Base-by-base conservation (phyloP, 768 basidiomycete species). In the Pleurotus pulmonarius region DNA sequence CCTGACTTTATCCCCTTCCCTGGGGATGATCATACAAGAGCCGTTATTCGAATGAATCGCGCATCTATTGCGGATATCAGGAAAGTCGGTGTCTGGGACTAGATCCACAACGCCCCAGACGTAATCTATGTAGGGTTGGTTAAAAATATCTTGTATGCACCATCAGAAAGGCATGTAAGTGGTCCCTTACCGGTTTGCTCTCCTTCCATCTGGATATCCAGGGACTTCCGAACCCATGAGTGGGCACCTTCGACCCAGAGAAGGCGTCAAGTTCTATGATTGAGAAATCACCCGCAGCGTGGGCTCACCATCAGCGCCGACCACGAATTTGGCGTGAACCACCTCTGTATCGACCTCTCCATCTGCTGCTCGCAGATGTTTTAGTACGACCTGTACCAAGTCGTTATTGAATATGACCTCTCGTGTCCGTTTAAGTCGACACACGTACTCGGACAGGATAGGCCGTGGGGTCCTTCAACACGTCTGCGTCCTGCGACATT, bases 51-150 rank as follows among this genome's bases (percentile, higher is more conserved):
- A 90, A 66, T 91, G 88, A n/a, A 91, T 80, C 0, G 73, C 83
- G 48, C 74, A 73, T 60, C 74, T 77, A 56, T 83, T 84, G 15
- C 89, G 83, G 58, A 88, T 85, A 65, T 92, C 88, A 0, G 90
- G 90, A 58, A 91, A 89, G 64, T 90, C 74, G 1, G 88, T 90
- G n/a, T 84, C 78, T 0, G 86, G 86, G 22, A 81, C 63, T 49
- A 83, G 73, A 67, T 92, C 92, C 16, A 92, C 70, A 3, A 93
- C 91, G 2, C 92, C 92, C 92, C 92, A 94, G 16, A 92, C 77
- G 56, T 81, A 87, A 53, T 92, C 85, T 70, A 37, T 6, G 38
- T 25, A 1, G 34, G 41, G 11, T 43, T 9, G 5, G 25, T 15
- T 39, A 13, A 13, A 29, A 15, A 37, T 26, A 13, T 15, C 39